Evolutionary conservation across 2,329 filamentous ascomycete species (phyloP), one percentile per base, ranked within the genome.

Genomic region (Neopestalotiopsis clavispora): DNA sequence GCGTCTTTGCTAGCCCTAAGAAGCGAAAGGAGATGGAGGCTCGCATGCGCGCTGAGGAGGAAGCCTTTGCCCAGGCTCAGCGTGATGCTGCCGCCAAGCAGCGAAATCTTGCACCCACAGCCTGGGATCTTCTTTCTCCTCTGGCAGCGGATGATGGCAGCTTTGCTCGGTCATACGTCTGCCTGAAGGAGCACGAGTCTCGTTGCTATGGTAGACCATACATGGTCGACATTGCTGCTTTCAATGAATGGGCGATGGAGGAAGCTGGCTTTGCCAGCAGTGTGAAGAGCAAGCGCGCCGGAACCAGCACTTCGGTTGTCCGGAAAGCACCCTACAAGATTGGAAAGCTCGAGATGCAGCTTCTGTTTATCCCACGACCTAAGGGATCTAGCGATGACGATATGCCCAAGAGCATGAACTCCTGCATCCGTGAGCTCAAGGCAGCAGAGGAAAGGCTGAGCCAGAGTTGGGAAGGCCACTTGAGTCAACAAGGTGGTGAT

Each of bases 401-500:
- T 74, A 98, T 99, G 94, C 96, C 96, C 67, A 98, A 98, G 90
- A 98, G 95, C 84, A 97, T 99, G 95, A 97, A 96, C 81, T 93
- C 94, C 58, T 97, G 94, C 80, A 92, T 98, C 74, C 89, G 96
- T 20, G 96, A 98, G 83, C 90, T 99, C 82, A 94, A 92, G 81
- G 94, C 95, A 66, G 94, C 95, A 1, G 94, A 97, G 79, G 92
- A 93, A 78, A 87, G 93, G 71, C 88, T 92, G 71, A 87, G 91
- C 63, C 90, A 92, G 71, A 92, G 90, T 74, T 97, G 89, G 86
- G 95, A 99, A 80, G 95, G 96, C 38, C 91, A 92, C 76, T 84
- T 99, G 69, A 98, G 95, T 79, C 96, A 99, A 79, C 96, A 99
- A 82, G 96, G 96, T 78, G 96, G 96, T 74, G 96, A 99, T 79